These are phyloP conservation scores for Colletotrichum limetticola DNA, from an alignment of 2,329 filamentous ascomycete species.

Conservation along the genomic window DNA sequence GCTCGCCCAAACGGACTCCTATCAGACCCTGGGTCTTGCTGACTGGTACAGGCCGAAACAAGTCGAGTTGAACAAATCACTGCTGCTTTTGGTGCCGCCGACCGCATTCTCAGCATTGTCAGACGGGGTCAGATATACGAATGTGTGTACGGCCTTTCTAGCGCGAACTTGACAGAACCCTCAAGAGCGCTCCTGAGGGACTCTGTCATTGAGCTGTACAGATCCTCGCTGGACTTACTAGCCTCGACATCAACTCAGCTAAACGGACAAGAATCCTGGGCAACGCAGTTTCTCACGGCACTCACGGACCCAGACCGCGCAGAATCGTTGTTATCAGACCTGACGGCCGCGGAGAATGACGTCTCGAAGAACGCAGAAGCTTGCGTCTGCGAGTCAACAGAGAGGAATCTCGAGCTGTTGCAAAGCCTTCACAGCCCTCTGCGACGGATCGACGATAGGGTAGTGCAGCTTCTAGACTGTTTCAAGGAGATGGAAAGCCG, in stretches of 20 bases:
- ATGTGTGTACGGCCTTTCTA: background rate
- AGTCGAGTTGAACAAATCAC: background rate
- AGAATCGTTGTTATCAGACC: background rate
- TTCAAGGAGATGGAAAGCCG: background rate
- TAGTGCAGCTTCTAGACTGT: background rate
- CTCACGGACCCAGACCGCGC: fast-evolving
- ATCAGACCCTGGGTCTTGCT: background rate
- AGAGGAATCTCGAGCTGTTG: background rate
- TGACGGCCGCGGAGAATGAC: background rate
- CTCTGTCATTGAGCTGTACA: background rate
- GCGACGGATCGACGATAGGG: background rate
- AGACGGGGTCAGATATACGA: background rate
- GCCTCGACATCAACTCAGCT: background rate
- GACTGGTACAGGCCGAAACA: background rate
- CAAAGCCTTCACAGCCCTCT: background rate
- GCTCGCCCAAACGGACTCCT: background rate
- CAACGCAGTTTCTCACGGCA: background rate
- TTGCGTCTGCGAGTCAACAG: background rate
- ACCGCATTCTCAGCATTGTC: background rate
- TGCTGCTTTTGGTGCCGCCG: background rate
- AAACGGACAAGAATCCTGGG: fast-evolving
- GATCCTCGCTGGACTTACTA: background rate
- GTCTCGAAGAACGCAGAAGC: background rate
- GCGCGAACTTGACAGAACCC: background rate
- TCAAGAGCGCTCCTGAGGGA: background rate